Evolutionary conservation across 208 protist genomes (phyloP), one percentile per base, ranked within the genome.

Genomic region (Trypanosoma cruzi): DNA sequence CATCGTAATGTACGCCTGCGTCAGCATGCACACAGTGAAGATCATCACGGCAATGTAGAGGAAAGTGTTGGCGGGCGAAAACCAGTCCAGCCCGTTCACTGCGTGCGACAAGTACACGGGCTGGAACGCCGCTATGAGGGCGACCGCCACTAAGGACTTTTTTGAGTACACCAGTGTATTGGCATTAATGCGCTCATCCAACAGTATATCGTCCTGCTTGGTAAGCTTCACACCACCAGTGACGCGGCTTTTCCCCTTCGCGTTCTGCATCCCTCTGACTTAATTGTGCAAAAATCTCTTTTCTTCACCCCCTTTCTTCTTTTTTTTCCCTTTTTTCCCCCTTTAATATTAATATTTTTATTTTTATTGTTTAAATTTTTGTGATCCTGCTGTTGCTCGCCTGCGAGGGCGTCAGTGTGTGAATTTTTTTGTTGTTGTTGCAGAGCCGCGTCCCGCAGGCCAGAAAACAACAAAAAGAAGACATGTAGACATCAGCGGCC

Each of bases 1-100:
- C 91, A 96, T 96, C 54, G 93, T 84, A 24, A 56, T 81, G 73
- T 96, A 96, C 48, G 88, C 88, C 80, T 95, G 81, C 50, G 71
- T 58, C 56, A 96, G 74, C 87, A 94, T 89, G 68, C 87, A 93
- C 8, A 85, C 82, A 4, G 85, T 92, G 59, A 67, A 77, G 40
- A 65, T 64, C 22, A 73, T 76, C 22, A 93, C 82, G 26, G 75
- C 22, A 13, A 83, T 34, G 77, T 89, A 96, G 16, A 96, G 79
- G 11, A 73, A 49, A 10, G 79, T 26, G 77, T 96, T 90, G n/a
- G 75, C 55, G 16, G 76, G 73, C 14, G 48, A 48, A 1, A 68
- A 46, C 87, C 86, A 93, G 57, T 90, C 79, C 31, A 96, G 53
- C 36, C 80, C 84, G 54, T 96, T 91, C 65, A 96, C 79, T 37